Evolutionary conservation across 768 basidiomycete species (phyloP).

Genomic region (Tylopilus vinaceipallidus): DNA sequence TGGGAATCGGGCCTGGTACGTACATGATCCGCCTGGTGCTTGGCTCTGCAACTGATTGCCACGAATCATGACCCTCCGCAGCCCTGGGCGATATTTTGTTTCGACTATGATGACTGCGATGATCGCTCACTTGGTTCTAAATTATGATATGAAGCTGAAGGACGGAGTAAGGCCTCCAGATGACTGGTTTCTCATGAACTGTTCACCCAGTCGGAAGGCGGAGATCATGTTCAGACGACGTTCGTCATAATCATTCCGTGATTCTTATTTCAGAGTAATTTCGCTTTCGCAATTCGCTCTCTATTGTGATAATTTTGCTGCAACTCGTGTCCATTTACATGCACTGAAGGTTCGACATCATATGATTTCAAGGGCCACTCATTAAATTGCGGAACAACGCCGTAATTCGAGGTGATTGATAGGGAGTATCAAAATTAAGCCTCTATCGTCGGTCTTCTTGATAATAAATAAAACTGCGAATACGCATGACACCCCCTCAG

Average conservation of each 20-base stretch:
- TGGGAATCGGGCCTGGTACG: slow-evolving; percentile 36
- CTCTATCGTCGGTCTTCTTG: neutral
- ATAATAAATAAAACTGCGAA: neutral
- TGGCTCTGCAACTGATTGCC: slow-evolving; percentile 3
- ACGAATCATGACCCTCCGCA: slow-evolving; percentile 11
- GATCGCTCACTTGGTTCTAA: slow-evolving; percentile 39
- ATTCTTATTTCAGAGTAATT: slow-evolving; percentile 9
- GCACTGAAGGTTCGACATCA: slow-evolving; percentile 1
- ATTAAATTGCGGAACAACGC: neutral
- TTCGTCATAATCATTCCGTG: slow-evolving; percentile 8
- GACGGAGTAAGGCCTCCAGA: slow-evolving; percentile 36
- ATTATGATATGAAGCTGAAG: slow-evolving; percentile 40
- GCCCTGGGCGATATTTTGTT: slow-evolving; percentile 44
- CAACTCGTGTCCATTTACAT: slow-evolving; percentile 9
- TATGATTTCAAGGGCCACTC: neutral
- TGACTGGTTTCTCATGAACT: slow-evolving; percentile 35
- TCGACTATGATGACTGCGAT: slow-evolving; percentile 39
- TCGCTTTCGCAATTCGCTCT: slow-evolving; percentile 7
- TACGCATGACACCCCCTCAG: neutral
- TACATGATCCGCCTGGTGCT: neutral
- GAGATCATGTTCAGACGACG: slow-evolving; percentile 38
- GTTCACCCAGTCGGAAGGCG: slow-evolving; percentile 35
- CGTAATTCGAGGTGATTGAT: slow-evolving; percentile 17
- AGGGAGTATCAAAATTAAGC: slow-evolving; percentile 14
- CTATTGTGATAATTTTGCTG: slow-evolving; percentile 11